phyloP scores from a whole-genome alignment of 768 basidiomycete genomes.

The Rossbeevera mucosa region DNA sequence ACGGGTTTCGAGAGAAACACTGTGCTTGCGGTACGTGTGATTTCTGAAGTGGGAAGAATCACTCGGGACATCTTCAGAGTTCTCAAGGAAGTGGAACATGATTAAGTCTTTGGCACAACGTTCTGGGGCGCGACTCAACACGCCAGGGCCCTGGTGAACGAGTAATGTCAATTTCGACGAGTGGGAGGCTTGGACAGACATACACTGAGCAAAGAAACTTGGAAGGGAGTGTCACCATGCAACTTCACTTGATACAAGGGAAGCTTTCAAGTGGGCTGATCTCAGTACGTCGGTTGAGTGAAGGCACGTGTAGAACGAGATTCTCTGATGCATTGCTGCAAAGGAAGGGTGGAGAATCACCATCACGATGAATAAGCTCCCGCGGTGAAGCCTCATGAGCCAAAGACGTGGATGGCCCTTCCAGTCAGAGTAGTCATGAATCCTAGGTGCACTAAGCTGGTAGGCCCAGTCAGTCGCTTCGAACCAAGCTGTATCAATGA shows the following conservation, averaged over 20 bases:
- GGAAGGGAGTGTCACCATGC: background rate
- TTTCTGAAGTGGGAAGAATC: background rate
- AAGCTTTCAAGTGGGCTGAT: conserved; percentile 1
- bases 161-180: background rate
- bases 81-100: conserved; percentile 1
- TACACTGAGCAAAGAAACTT: background rate
- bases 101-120: background rate
- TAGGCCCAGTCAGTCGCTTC: background rate
- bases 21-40: background rate
- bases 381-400: conserved; percentile 17
- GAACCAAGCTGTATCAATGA: background rate
- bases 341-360: conserved; percentile 27
- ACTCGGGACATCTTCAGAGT: background rate
- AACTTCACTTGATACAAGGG: conserved; percentile 2
- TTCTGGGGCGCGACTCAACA: background rate
- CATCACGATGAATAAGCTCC: conserved; percentile 14
- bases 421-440: background rate
- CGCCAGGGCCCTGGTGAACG: background rate
- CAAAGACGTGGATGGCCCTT: conserved; percentile 16
- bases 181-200: background rate
- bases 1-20: background rate
- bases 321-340: conserved; percentile 16
- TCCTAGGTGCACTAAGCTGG: background rate
- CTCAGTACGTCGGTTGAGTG: conserved; percentile 1
- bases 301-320: conserved; percentile 18